Base-by-base conservation (phyloP, 1,139 yeast genomes). In the Suhomyces terraborum region DNA sequence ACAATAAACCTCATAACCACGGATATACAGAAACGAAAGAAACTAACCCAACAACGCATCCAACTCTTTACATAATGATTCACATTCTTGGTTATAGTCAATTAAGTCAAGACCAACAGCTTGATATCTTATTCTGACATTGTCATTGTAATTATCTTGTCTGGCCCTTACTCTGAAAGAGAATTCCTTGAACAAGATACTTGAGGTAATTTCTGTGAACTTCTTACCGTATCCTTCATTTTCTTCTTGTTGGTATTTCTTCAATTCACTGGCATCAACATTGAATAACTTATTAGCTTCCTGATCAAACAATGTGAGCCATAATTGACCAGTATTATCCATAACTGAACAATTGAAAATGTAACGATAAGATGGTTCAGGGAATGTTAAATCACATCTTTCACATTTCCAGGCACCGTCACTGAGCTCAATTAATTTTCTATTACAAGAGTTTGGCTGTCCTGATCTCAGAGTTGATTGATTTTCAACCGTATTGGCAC, bases 351-450 rank as follows among this genome's bases (percentile, higher is more conserved):
- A 66, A 18, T 84, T 82, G 52, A 91, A 63, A 43, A 91, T 81
- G 54, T 86, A 94, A 59, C 98, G 79, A 66, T 86, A 82, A 37
- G 75, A 71, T 23, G 98, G 97, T 44, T 73, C 75, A 3, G 76
- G 71, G 56, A 79, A 82, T 43, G 77, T 77, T 43, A 77, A 69
- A 54, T 88, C 84, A 75, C 98, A 91, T 62, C 84, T 85, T 61
- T 89, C 98, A 70, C 99, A 94, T 62, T 95, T 80, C 96, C 96
- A 93, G 18, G 82, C 70, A 14, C 83, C 87, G 60, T 84, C 88
- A 29, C 79, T 72, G 42, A 79, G 83, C 56, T 85, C 84, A 35
- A 84, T 65, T 26, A 89, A 88, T 65, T 94, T 94, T 58, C 89
- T 82, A 61, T 84, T 84, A 72, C 98, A 93, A 32, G 78, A 79